phyloP scores from a whole-genome alignment of 495 filamentous ascomycete genomes.

The Clohesyomyces aquaticus region DNA sequence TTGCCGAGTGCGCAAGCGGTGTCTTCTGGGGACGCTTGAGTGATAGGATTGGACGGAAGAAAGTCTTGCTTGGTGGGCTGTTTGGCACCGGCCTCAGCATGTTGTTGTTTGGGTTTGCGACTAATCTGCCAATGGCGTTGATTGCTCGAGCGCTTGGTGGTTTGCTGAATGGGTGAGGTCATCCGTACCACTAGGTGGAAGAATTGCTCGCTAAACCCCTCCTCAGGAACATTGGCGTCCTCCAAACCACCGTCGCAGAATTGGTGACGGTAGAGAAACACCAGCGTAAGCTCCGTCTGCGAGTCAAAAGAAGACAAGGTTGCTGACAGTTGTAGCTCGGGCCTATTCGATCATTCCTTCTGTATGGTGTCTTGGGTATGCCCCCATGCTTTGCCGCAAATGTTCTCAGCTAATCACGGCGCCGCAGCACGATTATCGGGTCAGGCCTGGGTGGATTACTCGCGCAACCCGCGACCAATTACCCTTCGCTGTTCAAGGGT shows the following conservation, averaged over 20 bases:
- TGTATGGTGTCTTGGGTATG: slow-evolving; percentile 89
- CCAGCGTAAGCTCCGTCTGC: slow-evolving; percentile 64
- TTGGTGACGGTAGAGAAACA: slow-evolving; percentile 89
- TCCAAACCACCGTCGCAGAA: slow-evolving; percentile 94
- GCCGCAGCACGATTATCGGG: slow-evolving; percentile 72
- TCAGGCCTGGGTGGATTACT: slow-evolving; percentile 88
- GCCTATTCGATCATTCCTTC: slow-evolving; percentile 98
- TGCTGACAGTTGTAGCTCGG: slow-evolving; percentile 58
- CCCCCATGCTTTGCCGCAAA: background rate
- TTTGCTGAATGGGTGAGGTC: slow-evolving; percentile 82
- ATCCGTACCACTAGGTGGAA: slow-evolving; percentile 11
- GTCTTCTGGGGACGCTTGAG: slow-evolving; percentile 92
- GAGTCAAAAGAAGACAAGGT: background rate
- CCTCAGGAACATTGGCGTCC: slow-evolving; percentile 80
- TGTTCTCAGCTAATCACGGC: slow-evolving; percentile 14
- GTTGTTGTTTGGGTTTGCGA: slow-evolving; percentile 88
- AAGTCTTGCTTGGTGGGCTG: slow-evolving; percentile 84
- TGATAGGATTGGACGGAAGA: slow-evolving; percentile 90
- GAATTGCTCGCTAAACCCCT: slow-evolving; percentile 34
- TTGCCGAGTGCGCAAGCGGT: slow-evolving; percentile 90
- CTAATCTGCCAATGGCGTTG: slow-evolving; percentile 80
- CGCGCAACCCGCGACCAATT: slow-evolving; percentile 80
- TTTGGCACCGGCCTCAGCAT: slow-evolving; percentile 92
- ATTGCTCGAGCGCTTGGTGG: slow-evolving; percentile 87
- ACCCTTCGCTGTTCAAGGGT: slow-evolving; percentile 74